Percentiles rank a stretch among this genome's conserved stretches.
These are phyloP conservation scores for Phytophthora citrophthora DNA, from an alignment of 352 stramenopile species.

Conservation along the genomic window DNA sequence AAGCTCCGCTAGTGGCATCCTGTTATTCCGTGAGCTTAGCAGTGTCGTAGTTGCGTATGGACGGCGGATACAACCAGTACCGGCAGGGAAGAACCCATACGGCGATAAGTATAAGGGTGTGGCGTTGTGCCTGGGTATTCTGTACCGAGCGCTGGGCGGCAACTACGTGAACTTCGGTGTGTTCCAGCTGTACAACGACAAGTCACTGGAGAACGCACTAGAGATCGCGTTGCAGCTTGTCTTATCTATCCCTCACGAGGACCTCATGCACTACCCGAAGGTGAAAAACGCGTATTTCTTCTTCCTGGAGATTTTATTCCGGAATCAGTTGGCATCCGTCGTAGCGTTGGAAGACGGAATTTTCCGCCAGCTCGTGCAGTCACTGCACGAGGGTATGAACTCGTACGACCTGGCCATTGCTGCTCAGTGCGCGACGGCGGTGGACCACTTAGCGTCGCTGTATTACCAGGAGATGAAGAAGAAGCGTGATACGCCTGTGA, in stretches of 20 bases:
- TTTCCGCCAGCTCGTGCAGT: slow-evolving; percentile 97
- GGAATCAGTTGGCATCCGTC: slow-evolving; percentile 96
- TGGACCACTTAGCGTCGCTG: slow-evolving; percentile 92
- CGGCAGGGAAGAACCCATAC: slow-evolving; percentile 93
- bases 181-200: slow-evolving; percentile 99
- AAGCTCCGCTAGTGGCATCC: slow-evolving; percentile 97
- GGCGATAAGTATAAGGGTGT: slow-evolving; percentile 98
- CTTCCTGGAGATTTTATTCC: slow-evolving; percentile 98
- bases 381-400: slow-evolving; percentile 90
- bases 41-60: slow-evolving; percentile 97
- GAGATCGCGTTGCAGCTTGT: slow-evolving; percentile 96
- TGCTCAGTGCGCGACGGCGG: slow-evolving; percentile 94
- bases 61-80: slow-evolving; percentile 80
- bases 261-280: slow-evolving; percentile 98
- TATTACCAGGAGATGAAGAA: slow-evolving; percentile 98
- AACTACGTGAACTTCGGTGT: slow-evolving; percentile 99
- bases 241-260: slow-evolving; percentile 95
- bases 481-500: slow-evolving; percentile 95
- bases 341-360: slow-evolving; percentile 93
- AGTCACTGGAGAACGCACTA: slow-evolving; percentile 93
- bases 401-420: slow-evolving; percentile 93
- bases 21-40: slow-evolving; percentile 97
- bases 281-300: slow-evolving; percentile 98
- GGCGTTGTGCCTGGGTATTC: slow-evolving; percentile 92
- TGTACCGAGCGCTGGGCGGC: slow-evolving; percentile 87